Base-by-base conservation (phyloP, 2,329 filamentous ascomycete species). In the Hortaea werneckii region DNA sequence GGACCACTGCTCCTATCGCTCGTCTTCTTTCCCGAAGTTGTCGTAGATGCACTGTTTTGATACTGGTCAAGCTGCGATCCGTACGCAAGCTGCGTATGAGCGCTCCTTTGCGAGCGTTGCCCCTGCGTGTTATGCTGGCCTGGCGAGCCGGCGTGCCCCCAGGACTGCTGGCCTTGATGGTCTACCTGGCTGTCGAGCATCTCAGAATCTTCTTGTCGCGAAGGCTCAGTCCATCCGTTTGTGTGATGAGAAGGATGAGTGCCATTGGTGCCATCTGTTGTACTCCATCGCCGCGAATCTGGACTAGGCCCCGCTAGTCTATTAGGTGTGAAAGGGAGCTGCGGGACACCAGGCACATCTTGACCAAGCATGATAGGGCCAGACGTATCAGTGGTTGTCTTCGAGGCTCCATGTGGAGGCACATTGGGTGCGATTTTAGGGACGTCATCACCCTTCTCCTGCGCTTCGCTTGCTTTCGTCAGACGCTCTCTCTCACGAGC, bases 21-120 rank as follows among this genome's bases (percentile, higher is more conserved):
- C 2, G 85, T 89, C 63, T 79, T 81, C 67, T 94, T 92, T n/a
- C 81, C 79, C 3, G 79, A 83, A 20, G 80, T 81, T 1, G 89
- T 95, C 1, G 89, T 94, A 2, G 88, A 94, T 1, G 88, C 90
- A 58, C 94, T 88, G 57, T 96, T 95, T 44, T 82, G 69, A 48
- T 80, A 82, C 76, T 82, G 76, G 20, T 70, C 69, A 11, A 73
- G 68, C 58, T 80, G 73, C 29, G 78, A 78, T 47, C 76, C 74
- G 9, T 72, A 71, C 6, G 72, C 71, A 67, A 82, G 73, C 20
- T 76, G 76, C 2, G 77, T 81, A 54, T 78, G 73, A 5, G 70
- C 74, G 27, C 82, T 83, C 39, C 73, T 68, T 60, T 85, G 84
- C 1, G 83, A 85, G 20, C 80, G 70, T 49, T 79, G 77, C 2